A percentile compares a stretch with the other conserved stretches of the same genome.
Evolutionary conservation across 2,329 filamentous ascomycete genomes (phyloP).

Genomic region (Orbilia javanica): DNA sequence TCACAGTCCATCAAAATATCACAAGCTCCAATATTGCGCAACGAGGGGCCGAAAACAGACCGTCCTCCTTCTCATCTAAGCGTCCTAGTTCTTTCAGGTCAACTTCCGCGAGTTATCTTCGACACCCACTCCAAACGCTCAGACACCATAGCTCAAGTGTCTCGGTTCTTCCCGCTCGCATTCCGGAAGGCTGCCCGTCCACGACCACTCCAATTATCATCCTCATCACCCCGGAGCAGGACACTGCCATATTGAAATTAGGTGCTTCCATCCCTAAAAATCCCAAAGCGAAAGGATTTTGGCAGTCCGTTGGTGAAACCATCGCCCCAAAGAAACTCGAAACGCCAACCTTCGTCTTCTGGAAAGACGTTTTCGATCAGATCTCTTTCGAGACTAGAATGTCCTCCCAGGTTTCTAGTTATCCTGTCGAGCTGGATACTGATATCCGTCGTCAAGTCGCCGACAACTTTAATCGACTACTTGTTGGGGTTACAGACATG

Average conservation of each 20-base stretch:
- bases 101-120: constrained; percentile 7
- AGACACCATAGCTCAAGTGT: constrained; percentile 28
- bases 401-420: not conserved
- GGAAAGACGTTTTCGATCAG: constrained; percentile 44
- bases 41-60: constrained; percentile 6
- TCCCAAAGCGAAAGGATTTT: not conserved
- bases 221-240: constrained; percentile 36
- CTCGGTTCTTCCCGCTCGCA: constrained; percentile 5
- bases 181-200: not conserved
- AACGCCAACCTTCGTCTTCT: constrained; percentile 42
- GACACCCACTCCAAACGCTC: constrained; percentile 46
- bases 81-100: constrained; percentile 23
- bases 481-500: constrained; percentile 36
- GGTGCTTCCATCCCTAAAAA: constrained; percentile 4
- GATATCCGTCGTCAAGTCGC: constrained; percentile 36
- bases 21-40: not conserved
- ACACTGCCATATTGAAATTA: constrained; percentile 36
- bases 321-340: constrained; percentile 3
- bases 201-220: constrained; percentile 23
- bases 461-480: constrained; percentile 25
- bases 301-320: constrained; percentile 2
- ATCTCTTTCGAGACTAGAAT: constrained; percentile 25
- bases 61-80: not conserved
- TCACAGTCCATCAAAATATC: not conserved
- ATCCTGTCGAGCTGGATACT: constrained; percentile 35